phyloP scores from a whole-genome alignment of 1,139 yeast genomes.

The Candida albicans region DNA sequence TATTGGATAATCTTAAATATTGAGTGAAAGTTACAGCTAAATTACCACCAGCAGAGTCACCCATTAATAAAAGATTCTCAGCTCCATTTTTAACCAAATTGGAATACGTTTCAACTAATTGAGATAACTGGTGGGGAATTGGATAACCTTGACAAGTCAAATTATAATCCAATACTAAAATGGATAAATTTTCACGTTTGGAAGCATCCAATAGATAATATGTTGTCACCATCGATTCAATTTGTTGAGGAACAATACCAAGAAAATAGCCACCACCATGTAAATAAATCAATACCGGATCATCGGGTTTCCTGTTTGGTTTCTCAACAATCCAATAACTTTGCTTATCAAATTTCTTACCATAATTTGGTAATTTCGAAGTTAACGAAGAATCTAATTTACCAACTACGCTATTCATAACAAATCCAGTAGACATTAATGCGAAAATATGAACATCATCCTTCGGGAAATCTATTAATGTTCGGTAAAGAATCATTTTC shows the following conservation, averaged over 20 bases:
- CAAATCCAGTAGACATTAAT: no score
- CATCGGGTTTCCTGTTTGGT: slow-evolving; percentile 23
- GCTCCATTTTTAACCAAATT: slow-evolving; percentile 26
- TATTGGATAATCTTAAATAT: slow-evolving; percentile 19
- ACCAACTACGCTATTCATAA: no score
- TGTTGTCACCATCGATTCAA: slow-evolving; percentile 30
- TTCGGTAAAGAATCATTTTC: slow-evolving; percentile 7
- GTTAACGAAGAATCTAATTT: no score
- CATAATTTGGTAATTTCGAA: no score
- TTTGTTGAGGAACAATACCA: slow-evolving; percentile 34
- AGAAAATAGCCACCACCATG: slow-evolving; percentile 49
- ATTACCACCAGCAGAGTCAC: slow-evolving; percentile 48
- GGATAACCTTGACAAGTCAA: slow-evolving; percentile 33
- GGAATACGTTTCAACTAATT: slow-evolving; percentile 32
- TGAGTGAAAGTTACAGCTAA: slow-evolving; percentile 31
- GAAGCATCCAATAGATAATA: slow-evolving; percentile 30
- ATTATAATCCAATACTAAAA: slow-evolving; percentile 40
- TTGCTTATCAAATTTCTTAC: slow-evolving; percentile 24
- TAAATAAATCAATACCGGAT: slow-evolving; percentile 38
- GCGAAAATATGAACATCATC: slow-evolving; percentile 5
- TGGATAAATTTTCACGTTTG: slow-evolving; percentile 26
- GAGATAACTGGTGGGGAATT: slow-evolving; percentile 37
- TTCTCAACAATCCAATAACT: slow-evolving; percentile 41
- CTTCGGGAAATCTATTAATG: slow-evolving; percentile 7
- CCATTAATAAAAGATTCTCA: slow-evolving; percentile 33